Evolutionary conservation across 257 asterid species (phyloP), one percentile per base, ranked within the genome.

Genomic region (Thymus mandschuricus): DNA sequence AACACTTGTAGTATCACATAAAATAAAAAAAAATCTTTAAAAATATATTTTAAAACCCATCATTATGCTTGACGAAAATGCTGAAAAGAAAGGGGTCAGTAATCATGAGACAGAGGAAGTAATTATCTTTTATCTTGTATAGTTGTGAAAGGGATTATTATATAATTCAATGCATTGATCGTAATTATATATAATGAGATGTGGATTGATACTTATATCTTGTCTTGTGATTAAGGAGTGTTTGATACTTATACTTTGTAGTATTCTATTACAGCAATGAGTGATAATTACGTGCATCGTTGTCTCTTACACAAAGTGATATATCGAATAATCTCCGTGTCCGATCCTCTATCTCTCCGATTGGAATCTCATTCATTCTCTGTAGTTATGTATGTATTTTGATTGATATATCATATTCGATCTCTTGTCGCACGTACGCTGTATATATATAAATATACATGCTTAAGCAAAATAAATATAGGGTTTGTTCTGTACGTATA

Each of bases 251-350:
- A n/a, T 30, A 51, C 30, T 58, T 67, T 75, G 81, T 61, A 81
- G 66, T 76, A 48, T 63, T 38, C n/a, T n/a, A n/a, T n/a, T n/a
- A 80, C 83, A 77, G 78, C 78, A 78, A 84, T 82, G 85, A 71
- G 60, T 65, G 79, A 82, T 78, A 75, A 70, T 70, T 58, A 71
- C 79, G n/a, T n/a, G n/a, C n/a, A 44, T 79, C 60, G 30, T 73
- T 75, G 75, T 77, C 75, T 75, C 72, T 73, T 80, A 33, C 65
- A 59, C 33, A 73, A 80, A 68, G 59, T n/a, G 33, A 50, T 33
- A n/a, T n/a, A n/a, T n/a, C 65, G 40, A 79, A n/a, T n/a, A n/a
- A n/a, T n/a, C 50, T 64, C 21, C 49, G 58, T 8, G 30, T 74
- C 9, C 6, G n/a, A n/a, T 70, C 52, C n/a, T n/a, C n/a, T n/a